Conservation (phyloP, 1,139 yeast species). For the Yamadazyma kanchanaburiensis region DNA sequence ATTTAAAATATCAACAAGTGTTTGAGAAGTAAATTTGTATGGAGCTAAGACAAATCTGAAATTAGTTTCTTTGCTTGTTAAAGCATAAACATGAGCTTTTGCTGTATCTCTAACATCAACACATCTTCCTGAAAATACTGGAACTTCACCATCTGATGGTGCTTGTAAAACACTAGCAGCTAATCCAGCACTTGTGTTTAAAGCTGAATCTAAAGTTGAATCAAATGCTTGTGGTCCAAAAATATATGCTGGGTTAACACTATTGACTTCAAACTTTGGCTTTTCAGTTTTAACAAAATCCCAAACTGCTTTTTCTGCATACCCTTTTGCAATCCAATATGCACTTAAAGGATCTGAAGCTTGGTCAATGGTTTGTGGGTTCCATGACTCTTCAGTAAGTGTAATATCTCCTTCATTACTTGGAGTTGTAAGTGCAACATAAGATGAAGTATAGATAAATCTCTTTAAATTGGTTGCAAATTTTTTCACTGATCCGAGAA, state of each 20-base stretch:
- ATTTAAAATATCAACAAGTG: constrained; percentile 29
- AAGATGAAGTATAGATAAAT: constrained; percentile 26
- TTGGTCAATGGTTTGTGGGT: constrained; percentile 24
- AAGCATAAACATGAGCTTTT: constrained; percentile 43
- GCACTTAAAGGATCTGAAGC: constrained; percentile 15
- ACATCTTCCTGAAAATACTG: constrained; percentile 16
- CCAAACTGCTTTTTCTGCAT: constrained; percentile 47
- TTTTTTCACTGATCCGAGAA: constrained; percentile 17
- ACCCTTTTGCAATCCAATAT: constrained; percentile 29
- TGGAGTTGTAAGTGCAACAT: constrained; percentile 4
- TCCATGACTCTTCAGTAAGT: constrained; percentile 34
- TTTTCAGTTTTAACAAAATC: constrained; percentile 34
- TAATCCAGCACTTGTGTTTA: constrained; percentile 44
- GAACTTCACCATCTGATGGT: constrained; percentile 14
- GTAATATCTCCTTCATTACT: not conserved
- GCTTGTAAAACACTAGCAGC: constrained; percentile 18
- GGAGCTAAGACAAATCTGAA: constrained; percentile 38
- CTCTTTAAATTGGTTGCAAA: constrained; percentile 21
- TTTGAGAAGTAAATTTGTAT: constrained; percentile 32
- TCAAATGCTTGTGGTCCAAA: constrained; percentile 39
- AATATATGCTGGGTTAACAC: constrained; percentile 29
- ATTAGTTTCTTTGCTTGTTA: constrained; percentile 21
- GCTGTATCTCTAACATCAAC: constrained; percentile 57
- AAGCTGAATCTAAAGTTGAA: constrained; percentile 20
- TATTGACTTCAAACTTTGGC: constrained; percentile 22